phyloP scores from a whole-genome alignment of 345 rosid genomes.

The Murraya koenigii region DNA sequence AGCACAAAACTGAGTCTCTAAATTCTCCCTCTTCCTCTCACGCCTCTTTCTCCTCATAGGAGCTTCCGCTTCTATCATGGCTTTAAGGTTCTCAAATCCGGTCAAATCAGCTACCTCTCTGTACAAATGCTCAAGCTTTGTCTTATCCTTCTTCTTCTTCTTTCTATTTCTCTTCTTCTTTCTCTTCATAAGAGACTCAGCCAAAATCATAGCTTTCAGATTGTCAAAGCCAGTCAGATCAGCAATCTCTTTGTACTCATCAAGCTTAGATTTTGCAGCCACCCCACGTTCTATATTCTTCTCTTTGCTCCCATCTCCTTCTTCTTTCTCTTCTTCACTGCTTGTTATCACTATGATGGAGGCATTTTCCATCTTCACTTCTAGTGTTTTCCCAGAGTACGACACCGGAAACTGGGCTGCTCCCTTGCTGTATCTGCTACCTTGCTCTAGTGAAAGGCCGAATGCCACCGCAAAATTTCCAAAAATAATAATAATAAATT shows the following conservation, averaged over 20 bases:
- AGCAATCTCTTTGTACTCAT: conserved; percentile 11
- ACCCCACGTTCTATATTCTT: not conserved
- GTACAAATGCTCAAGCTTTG: not conserved
- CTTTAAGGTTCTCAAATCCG: conserved; percentile 14
- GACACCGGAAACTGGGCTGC: no score
- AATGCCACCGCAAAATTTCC: no score
- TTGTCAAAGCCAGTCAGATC: conserved; percentile 12
- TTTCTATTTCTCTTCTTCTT: conserved; percentile 10
- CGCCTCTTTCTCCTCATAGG: conserved; percentile 1
- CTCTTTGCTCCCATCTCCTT: not conserved
- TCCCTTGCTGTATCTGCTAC: no score
- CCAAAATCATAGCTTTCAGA: conserved; percentile 12
- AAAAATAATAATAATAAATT: no score
- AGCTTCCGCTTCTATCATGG: conserved; percentile 12
- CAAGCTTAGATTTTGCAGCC: conserved; percentile 10
- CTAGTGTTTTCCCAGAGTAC: not conserved
- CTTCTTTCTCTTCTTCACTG: conserved; percentile 4
- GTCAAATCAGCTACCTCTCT: conserved; percentile 1
- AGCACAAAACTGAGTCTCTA: not conserved
- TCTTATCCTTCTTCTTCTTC: not conserved
- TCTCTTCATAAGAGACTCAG: conserved; percentile 10
- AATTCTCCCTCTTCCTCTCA: not conserved
- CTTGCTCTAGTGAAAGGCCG: no score
- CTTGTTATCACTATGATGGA: not conserved
- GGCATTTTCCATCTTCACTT: not conserved